phyloP scores from a whole-genome alignment of 2,329 filamentous ascomycete genomes.

The Venturia nashicola region DNA sequence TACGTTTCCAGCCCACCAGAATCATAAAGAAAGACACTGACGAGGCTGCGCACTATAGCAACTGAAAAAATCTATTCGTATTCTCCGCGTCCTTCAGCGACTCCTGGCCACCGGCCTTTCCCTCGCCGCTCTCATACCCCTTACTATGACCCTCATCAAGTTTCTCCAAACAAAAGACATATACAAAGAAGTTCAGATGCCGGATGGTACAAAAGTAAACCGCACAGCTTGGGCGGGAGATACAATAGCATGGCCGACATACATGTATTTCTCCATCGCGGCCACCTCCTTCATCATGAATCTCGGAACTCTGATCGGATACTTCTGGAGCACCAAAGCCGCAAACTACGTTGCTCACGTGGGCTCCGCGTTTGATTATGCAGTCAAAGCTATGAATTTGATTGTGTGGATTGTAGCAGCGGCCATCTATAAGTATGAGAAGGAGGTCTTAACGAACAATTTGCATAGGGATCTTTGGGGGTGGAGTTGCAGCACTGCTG shows the following conservation, averaged over 20 bases:
- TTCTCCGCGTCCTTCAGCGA: slow-evolving; percentile 25
- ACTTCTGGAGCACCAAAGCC: slow-evolving; percentile 18
- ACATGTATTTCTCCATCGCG: slow-evolving; percentile 26
- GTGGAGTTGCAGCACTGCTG: slow-evolving; percentile 25
- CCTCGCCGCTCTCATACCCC: slow-evolving; percentile 22
- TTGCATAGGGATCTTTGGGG: slow-evolving; percentile 29
- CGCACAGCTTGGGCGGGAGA: slow-evolving; percentile 28
- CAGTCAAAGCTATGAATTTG: slow-evolving; percentile 21
- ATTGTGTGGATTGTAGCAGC: slow-evolving; percentile 24
- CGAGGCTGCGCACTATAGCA: neutral
- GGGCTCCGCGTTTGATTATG: slow-evolving; percentile 19
- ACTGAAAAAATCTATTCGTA: slow-evolving; percentile 27
- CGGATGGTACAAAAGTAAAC: slow-evolving; percentile 11
- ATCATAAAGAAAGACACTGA: neutral
- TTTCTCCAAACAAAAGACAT: slow-evolving; percentile 23
- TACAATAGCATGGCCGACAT: slow-evolving; percentile 27
- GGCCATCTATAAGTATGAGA: slow-evolving; percentile 24
- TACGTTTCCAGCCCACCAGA: neutral
- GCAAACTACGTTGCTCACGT: slow-evolving; percentile 23
- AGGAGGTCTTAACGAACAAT: slow-evolving; percentile 19
- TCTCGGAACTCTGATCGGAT: slow-evolving; percentile 21
- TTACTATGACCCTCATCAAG: slow-evolving; percentile 25
- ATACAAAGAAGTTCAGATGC: slow-evolving; percentile 15
- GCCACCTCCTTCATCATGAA: slow-evolving; percentile 22
- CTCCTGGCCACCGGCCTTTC: slow-evolving; percentile 22